phyloP scores from a whole-genome alignment of 2,329 filamentous ascomycete species.

The Anisogramma anomala region DNA sequence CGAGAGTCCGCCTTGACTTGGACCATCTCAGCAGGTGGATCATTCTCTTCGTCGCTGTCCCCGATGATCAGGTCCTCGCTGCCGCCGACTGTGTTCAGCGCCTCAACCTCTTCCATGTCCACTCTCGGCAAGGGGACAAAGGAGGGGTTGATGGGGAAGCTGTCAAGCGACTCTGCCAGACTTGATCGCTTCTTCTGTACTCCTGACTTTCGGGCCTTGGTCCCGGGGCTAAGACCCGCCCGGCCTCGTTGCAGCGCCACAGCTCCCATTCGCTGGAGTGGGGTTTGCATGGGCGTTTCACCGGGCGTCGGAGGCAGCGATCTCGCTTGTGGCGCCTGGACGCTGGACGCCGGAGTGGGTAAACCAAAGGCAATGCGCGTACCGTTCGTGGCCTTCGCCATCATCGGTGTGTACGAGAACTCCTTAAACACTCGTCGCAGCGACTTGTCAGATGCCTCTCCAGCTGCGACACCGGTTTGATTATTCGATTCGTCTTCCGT shows the following conservation, averaged over 20 bases:
- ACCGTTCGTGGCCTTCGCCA: constrained; percentile 16
- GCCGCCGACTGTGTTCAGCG: constrained; percentile 35
- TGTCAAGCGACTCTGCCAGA: constrained; percentile 21
- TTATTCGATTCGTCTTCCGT: not conserved
- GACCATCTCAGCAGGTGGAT: constrained; percentile 15
- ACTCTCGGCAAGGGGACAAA: constrained; percentile 45
- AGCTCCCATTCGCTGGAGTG: constrained; percentile 41
- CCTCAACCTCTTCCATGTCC: constrained; percentile 40
- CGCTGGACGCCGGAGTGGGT: constrained; percentile 27
- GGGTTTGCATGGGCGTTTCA: constrained; percentile 27
- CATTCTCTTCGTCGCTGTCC: constrained; percentile 39
- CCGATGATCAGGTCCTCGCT: constrained; percentile 47
- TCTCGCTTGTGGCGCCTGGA: constrained; percentile 13
- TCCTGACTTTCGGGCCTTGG: constrained; percentile 17
- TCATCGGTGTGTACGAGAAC: constrained; percentile 19
- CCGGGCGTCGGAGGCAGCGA: not conserved
- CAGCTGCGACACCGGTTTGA: not conserved
- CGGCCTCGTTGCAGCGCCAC: constrained; percentile 29
- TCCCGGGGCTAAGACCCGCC: constrained; percentile 18
- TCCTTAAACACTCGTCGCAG: constrained; percentile 17
- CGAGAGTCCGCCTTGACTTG: not conserved
- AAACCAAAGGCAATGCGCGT: constrained; percentile 28
- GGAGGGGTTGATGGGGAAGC: constrained; percentile 38
- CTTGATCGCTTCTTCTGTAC: constrained; percentile 17
- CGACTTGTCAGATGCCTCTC: constrained; percentile 15